These are phyloP conservation scores for Penicillium fimorum DNA, from an alignment of 495 filamentous ascomycete species.

Conservation along the genomic window DNA sequence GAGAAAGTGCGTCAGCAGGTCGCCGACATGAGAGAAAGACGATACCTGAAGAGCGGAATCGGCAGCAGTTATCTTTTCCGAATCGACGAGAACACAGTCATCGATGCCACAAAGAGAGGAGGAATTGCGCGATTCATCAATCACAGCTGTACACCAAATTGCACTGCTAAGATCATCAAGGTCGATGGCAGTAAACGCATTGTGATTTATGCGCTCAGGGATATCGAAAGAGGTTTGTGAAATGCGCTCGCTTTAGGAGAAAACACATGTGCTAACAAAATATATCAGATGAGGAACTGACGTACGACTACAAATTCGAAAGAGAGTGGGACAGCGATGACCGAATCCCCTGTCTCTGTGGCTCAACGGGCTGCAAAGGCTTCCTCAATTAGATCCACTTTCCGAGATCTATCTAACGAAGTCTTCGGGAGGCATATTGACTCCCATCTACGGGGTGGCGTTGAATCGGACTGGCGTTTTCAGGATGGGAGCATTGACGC, in stretches of 20 bases:
- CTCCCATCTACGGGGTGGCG: conserved; percentile 14
- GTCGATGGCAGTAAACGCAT: conserved; percentile 99
- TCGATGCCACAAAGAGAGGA: conserved; percentile 97
- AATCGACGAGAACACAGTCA: conserved; percentile 95
- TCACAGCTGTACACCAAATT: conserved; percentile 96
- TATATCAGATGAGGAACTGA: conserved; percentile 87
- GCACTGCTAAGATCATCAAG: conserved; percentile 99
- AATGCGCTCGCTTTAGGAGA: background rate
- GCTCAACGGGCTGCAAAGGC: conserved; percentile 92
- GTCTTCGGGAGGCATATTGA: conserved; percentile 7
- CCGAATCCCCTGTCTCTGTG: conserved; percentile 95
- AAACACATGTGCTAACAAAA: conserved; percentile 32
- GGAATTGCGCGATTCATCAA: conserved; percentile 99
- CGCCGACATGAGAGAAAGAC: conserved; percentile 86
- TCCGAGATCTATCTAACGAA: conserved; percentile 1
- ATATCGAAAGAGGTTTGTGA: conserved; percentile 90
- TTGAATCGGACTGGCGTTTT: conserved; percentile 25
- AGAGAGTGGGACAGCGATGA: conserved; percentile 92
- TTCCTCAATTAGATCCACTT: conserved; percentile 78
- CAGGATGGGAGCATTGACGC: conserved; percentile 15
- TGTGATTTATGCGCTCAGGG: conserved; percentile 94
- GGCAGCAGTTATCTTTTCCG: conserved; percentile 97
- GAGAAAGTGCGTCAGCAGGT: conserved; percentile 96
- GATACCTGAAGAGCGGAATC: conserved; percentile 93
- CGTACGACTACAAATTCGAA: conserved; percentile 99